Evolutionary conservation across 257 asterid genomes (phyloP).

Genomic region (Solanum pimpinellifolium): DNA sequence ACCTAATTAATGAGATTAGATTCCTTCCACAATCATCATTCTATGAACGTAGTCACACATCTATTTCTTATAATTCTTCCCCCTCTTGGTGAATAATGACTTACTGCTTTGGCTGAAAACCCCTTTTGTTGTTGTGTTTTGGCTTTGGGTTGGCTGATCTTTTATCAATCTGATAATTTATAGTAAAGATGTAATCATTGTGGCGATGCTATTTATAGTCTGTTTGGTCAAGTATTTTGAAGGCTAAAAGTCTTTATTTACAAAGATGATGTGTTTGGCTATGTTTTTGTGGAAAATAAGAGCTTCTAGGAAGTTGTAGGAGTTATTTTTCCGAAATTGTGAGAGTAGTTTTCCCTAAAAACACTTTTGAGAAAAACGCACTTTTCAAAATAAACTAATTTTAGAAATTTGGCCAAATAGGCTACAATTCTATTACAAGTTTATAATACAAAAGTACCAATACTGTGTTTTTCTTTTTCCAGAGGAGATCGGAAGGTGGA

Average conservation of each 20-base stretch:
- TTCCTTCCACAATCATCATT: not conserved
- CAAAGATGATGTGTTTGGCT: not conserved
- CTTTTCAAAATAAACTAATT: not conserved
- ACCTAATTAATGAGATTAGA: not conserved
- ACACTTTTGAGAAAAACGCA: not conserved
- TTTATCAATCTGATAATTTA: not conserved
- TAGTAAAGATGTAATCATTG: not conserved
- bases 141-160: not conserved
- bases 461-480: not conserved
- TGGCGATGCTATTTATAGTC: not conserved
- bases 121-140: not conserved
- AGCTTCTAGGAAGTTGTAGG: not conserved
- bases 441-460: not conserved
- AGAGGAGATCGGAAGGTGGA: not conserved
- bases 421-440: not conserved
- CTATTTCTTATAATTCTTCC: not conserved
- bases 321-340: not conserved
- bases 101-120: not conserved
- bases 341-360: not conserved
- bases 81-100: not conserved
- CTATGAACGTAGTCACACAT: not conserved
- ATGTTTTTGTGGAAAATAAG: not conserved
- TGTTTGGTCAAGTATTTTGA: not conserved
- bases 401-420: not conserved
- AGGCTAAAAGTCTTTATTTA: not conserved